Conservation (phyloP, 176 grass and related monocot species). For the Panicum miliaceum region DNA sequence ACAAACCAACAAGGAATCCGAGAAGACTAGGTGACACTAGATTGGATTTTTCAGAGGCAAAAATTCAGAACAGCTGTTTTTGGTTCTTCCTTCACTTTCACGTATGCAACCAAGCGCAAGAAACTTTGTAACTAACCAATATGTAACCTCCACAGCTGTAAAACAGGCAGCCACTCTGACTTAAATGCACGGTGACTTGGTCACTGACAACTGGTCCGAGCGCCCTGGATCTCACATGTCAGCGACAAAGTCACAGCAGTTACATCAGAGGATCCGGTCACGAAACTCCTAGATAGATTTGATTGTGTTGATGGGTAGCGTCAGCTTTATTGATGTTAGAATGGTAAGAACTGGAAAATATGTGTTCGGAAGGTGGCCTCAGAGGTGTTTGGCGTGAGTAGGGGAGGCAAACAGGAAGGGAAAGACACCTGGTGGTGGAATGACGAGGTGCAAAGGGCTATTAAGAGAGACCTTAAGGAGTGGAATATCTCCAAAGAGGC, state of each 20-base stretch:
- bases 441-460: too few relatives aligned
- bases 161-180: not conserved
- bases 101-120: not conserved
- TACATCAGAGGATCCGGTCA: too few relatives aligned
- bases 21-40: not conserved
- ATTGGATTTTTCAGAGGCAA: not conserved
- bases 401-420: too few relatives aligned
- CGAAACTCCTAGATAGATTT: not conserved
- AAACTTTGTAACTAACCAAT: not conserved
- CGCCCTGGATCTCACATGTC: too few relatives aligned
- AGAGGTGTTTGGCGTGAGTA: too few relatives aligned
- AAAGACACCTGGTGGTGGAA: too few relatives aligned
- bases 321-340: not conserved
- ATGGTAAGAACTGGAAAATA: not conserved
- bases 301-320: not conserved
- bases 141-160: not conserved
- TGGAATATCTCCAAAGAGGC: too few relatives aligned
- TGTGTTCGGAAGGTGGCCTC: too few relatives aligned
- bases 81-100: not conserved
- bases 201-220: too few relatives aligned
- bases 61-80: not conserved
- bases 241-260: too few relatives aligned
- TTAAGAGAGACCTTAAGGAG: too few relatives aligned
- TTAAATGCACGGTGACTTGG: too few relatives aligned
- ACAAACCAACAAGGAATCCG: slow-evolving; percentile 3